Conservation (phyloP, 2,329 filamentous ascomycete species). For the Microsporum audouinii region DNA sequence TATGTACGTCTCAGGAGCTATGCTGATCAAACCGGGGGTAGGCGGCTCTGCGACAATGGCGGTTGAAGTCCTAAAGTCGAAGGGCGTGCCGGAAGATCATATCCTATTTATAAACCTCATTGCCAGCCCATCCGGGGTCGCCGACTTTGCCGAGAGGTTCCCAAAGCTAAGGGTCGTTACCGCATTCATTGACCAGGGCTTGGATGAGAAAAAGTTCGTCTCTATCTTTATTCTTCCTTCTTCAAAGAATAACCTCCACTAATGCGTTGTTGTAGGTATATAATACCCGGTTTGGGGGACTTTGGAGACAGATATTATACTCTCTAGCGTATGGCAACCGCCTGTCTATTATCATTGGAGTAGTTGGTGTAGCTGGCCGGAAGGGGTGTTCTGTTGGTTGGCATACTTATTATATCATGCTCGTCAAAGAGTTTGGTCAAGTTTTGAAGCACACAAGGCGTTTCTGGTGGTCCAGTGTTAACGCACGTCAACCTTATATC, state of each 20-base stretch:
- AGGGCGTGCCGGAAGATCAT: conserved; percentile 85
- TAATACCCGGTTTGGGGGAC: conserved; percentile 84
- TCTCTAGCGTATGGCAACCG: conserved; percentile 41
- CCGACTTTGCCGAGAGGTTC: conserved; percentile 78
- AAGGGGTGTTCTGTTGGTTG: neutral
- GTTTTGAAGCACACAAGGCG: neutral
- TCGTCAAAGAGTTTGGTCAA: neutral
- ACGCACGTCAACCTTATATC: neutral
- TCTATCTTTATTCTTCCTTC: neutral
- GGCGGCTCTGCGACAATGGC: conserved; percentile 95
- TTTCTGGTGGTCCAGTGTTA: neutral
- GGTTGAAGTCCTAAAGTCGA: conserved; percentile 78
- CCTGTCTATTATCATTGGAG: neutral
- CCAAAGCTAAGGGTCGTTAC: conserved; percentile 86
- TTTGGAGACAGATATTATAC: conserved; percentile 96
- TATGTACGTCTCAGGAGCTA: neutral
- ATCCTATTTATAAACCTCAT: conserved; percentile 96
- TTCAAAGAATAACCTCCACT: conserved; percentile 9
- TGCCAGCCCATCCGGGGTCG: conserved; percentile 86
- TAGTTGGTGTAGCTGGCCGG: neutral
- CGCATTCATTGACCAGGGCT: conserved; percentile 89
- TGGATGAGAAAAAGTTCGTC: conserved; percentile 91
- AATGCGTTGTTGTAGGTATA: conserved; percentile 56
- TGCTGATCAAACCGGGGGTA: conserved; percentile 25
- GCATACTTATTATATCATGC: neutral